Evolutionary conservation across 176 grass and related monocot genomes (phyloP), one percentile per base, ranked within the genome.

Genomic region (Juncus effusus): DNA sequence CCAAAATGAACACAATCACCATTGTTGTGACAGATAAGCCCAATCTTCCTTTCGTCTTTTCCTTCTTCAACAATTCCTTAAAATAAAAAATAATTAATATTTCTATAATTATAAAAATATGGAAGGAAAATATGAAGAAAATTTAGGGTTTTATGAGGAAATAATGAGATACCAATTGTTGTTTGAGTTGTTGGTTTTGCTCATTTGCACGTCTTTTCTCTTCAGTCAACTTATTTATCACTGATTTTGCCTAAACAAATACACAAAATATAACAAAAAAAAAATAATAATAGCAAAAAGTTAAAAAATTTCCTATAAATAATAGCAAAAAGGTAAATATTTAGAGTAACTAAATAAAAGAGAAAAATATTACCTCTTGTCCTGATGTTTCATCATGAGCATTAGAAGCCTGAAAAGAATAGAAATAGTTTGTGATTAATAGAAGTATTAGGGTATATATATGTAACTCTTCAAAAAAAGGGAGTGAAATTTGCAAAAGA

Each of bases 141-240:
- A 59, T 4, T 39, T 28, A 41, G 49, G 59, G 13, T 40, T 60
- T 13, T 80, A 42, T 63, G 13, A 40, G 51, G 19, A 69, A 61
- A 55, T 63, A 40, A 38, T 55, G 16, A 3, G 60, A 35, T 82
- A 99, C 94, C 88, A 93, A 40, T 61, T 92, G 75, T 67, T 80
- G 73, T 49, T 58, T 76, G 47, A 97, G 81, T 81, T 84, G 83
- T 76, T 76, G 35, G 69, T 93, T 93, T 84, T 93, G 85, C 53
- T 86, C 72, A 59, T 68, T 61, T 10, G 37, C 76, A 78, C 81
- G 44, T 61, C 73, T 84, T 47, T 70, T 78, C 61, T 92, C 82
- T 74, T 69, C 52, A 7, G 80, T 63, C 44, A 82, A 67, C 49
- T 73, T 85, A 3, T 54, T 55, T 62, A 85, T 66, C 61, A 80